These are phyloP conservation scores for Cryptosporidium canis DNA, from an alignment of 169 alveolate genomes.

Conservation along the genomic window DNA sequence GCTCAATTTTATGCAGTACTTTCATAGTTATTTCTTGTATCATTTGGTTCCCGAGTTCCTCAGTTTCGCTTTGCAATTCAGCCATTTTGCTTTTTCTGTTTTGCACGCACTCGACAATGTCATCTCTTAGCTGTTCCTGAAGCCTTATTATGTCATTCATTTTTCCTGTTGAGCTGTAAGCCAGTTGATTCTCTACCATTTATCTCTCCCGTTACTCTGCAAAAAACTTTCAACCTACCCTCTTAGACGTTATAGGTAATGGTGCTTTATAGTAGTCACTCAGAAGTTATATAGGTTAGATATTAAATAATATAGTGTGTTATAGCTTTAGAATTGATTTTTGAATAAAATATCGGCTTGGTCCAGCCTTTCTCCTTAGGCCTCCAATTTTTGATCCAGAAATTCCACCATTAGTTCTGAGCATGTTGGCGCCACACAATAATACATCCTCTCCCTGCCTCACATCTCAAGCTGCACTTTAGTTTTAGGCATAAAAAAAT, in stretches of 20 bases:
- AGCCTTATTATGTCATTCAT: conserved; percentile 25
- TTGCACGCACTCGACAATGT: neutral
- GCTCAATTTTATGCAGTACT: conserved; percentile 46
- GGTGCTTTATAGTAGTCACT: no score
- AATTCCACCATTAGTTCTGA: neutral
- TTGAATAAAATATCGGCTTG: no score
- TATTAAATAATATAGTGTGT: no score
- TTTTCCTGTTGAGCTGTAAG: neutral
- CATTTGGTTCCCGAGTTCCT: conserved; percentile 55
- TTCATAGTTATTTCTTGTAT: conserved; percentile 48
- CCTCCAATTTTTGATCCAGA: neutral
- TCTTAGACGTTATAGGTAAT: no score
- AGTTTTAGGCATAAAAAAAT: neutral
- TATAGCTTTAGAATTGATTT: no score
- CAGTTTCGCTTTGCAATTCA: conserved; percentile 48
- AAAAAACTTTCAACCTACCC: no score
- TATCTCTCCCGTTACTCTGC: no score
- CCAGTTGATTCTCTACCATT: neutral
- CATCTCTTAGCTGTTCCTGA: conserved; percentile 41
- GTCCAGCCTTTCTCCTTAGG: neutral
- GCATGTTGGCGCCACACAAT: neutral
- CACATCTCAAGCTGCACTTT: neutral
- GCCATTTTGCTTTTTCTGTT: conserved; percentile 10
- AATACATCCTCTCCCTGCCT: neutral
- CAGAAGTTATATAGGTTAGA: no score